Base-by-base conservation (phyloP, 495 filamentous ascomycete genomes). In the Monascus purpureus region DNA sequence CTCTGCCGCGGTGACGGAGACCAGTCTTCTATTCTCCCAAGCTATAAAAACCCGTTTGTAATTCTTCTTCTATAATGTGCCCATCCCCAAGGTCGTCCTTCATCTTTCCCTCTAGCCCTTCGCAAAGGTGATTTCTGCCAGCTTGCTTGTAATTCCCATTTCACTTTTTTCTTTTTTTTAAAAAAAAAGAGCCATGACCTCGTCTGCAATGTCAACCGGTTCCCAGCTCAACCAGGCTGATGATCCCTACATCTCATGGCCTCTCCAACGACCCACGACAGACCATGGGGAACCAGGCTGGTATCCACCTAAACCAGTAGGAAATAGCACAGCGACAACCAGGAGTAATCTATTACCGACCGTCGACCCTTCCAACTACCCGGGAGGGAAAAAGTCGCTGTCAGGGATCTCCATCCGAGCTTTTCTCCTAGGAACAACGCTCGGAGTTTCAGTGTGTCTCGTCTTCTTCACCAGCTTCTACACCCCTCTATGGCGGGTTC, bases 331-430 rank as follows among this genome's bases (percentile, higher is more conserved):
- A n/a, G n/a, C n/a, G n/a, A n/a, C n/a, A n/a, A n/a, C n/a, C n/a
- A n/a, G n/a, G n/a, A n/a, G n/a, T n/a, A n/a, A n/a, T n/a, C n/a
- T n/a, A n/a, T n/a, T n/a, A n/a, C n/a, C 39, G 5, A 22, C 36
- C 37, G 26, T 52, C 37, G 50, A 57, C 42, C 9, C 35, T n/a
- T 39, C 45, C 28, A 57, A 45, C 50, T 64, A 63, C 36, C 77
- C 76, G 3, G 49, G 58, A 32, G 71, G 77, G 33, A 49, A 60
- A 13, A 81, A 77, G 41, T 80, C 84, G 9, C 77, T 90, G 25
- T 60, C 78, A 6, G 82, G 78, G 26, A 92, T 95, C 45, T 78
- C 85, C 12, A 46, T 79, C 9, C 83, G 84, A 28, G 68, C 73
- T n/a, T 77, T 77, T 49, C 30, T 63, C 28, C 53, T 79, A 19